A percentile compares a stretch with the other conserved stretches of the same genome.
These are phyloP conservation scores for Suillus plorans DNA, from an alignment of 768 basidiomycete species.

Conservation along the genomic window DNA sequence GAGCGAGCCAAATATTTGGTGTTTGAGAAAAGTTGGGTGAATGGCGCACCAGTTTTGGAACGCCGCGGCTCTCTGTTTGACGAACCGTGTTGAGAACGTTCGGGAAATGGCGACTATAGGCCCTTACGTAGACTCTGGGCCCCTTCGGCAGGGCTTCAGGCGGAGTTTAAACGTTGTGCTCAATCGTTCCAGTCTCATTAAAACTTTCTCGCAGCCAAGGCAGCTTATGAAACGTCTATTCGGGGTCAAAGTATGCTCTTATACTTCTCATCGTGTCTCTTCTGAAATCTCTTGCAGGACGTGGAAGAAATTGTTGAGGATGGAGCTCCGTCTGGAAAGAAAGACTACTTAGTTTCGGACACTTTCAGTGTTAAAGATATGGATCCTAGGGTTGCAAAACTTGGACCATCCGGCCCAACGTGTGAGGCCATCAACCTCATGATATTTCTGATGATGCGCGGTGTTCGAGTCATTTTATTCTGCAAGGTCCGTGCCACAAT, in stretches of 20 bases:
- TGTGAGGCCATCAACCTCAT: constrained; percentile 71
- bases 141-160: no score
- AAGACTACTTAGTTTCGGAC: constrained; percentile 82
- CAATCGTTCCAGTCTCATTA: no score
- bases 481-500: constrained; percentile 59
- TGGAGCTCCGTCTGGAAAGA: constrained; percentile 78
- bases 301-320: constrained; percentile 73
- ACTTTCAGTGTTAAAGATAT: constrained; percentile 43
- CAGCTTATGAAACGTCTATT: constrained; percentile 78
- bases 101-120: no score
- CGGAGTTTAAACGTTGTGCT: no score
- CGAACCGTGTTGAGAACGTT: no score
- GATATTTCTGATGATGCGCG: constrained; percentile 78
- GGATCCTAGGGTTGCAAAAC: constrained; percentile 50
- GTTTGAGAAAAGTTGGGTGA: no score
- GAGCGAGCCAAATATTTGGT: no score
- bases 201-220: constrained; percentile 57
- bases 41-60: no score
- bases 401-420: constrained; percentile 59
- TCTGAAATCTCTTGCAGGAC: constrained; percentile 32
- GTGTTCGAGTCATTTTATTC: constrained; percentile 82
- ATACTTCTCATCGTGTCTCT: neutral
- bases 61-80: no score
- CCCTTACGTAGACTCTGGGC: no score
- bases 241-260: constrained; percentile 47